Evolutionary conservation across 2,329 filamentous ascomycete genomes (phyloP), one percentile per base, ranked within the genome.

Genomic region (Epichloe festucae): DNA sequence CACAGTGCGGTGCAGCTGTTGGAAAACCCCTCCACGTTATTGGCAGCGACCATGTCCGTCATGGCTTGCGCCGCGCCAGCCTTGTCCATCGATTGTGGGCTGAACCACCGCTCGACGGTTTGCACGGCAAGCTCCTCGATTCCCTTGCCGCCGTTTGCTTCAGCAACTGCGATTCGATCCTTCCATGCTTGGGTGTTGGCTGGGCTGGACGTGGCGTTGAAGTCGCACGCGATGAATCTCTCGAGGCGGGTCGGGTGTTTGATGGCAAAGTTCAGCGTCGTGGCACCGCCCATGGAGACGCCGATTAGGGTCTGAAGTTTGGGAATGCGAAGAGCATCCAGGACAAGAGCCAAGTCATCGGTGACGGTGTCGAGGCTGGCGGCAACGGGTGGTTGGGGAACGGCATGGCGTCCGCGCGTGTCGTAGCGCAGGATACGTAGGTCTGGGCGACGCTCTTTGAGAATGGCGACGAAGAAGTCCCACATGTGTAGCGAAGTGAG

Each of bases 71-170:
- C 75, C 0, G 65, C 59, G 0, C 64, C 76, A 57, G 64, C 65
- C 67, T 70, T 81, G 14, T 58, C 57, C 62, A 73, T 66, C 14
- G 65, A 75, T 10, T 60, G 64, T 27, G 70, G 80, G 61, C 89
- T 87, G 60, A 94, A 90, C 89, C 89, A 95, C 17, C 89, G 74
- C 51, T 77, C 73, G 0, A 88, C 84, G 0, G 89, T 95, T 50
- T 78, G 67, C 40, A 76, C 77, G 0, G 89, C 87, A 6, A 95
- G 73, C 49, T 78, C 71, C 27, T 75, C 71, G 38, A 89, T 84
- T 4, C 87, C 78, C 0, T 71, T 63, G 23, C 77, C 76, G 2
- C 73, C 72, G 10, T 76, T 72, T 5, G 65, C 65, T 59, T 87
- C 81, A 0, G 85, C 81, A 3, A 90, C 65, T 0, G 70, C 77